These are phyloP conservation scores for Funneliformis geosporum DNA, from an alignment of 192 early-diverging fungal species.

Conservation along the genomic window DNA sequence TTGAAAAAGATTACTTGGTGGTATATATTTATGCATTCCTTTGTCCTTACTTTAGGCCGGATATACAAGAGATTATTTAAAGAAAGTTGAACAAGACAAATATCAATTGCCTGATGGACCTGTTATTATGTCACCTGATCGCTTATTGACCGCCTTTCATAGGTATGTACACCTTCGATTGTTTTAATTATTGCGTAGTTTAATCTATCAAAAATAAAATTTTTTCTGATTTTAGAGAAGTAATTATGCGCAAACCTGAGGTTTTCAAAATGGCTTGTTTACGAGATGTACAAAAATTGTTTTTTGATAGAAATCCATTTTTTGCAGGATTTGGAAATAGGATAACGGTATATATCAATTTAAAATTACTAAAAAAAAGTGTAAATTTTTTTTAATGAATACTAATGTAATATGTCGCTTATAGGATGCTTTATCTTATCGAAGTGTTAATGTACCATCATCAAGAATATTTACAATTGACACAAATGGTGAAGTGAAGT, in stretches of 20 bases:
- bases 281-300: conserved; percentile 85
- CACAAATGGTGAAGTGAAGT: conserved; percentile 82
- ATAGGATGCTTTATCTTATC: conserved; percentile 90
- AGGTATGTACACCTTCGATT: conserved; percentile 40
- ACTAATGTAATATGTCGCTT: not conserved
- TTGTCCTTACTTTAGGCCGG: conserved; percentile 52
- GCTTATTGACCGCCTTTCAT: conserved; percentile 89
- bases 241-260: conserved; percentile 92
- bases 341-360: conserved; percentile 63
- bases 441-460: conserved; percentile 88
- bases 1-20: not conserved
- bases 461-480: conserved; percentile 98
- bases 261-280: conserved; percentile 97
- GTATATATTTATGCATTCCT: not conserved
- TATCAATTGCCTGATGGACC: conserved; percentile 92
- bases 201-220: not conserved
- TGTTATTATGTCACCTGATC: conserved; percentile 93
- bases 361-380: not conserved
- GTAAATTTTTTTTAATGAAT: not conserved
- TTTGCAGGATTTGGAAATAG: conserved; percentile 97
- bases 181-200: not conserved
- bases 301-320: conserved; percentile 82
- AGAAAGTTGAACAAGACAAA: conserved; percentile 84
- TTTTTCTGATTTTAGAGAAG: conserved; percentile 60
- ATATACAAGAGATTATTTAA: conserved; percentile 89